phyloP scores from a whole-genome alignment of 208 protist genomes.

The Acanthamoeba lenticulata region DNA sequence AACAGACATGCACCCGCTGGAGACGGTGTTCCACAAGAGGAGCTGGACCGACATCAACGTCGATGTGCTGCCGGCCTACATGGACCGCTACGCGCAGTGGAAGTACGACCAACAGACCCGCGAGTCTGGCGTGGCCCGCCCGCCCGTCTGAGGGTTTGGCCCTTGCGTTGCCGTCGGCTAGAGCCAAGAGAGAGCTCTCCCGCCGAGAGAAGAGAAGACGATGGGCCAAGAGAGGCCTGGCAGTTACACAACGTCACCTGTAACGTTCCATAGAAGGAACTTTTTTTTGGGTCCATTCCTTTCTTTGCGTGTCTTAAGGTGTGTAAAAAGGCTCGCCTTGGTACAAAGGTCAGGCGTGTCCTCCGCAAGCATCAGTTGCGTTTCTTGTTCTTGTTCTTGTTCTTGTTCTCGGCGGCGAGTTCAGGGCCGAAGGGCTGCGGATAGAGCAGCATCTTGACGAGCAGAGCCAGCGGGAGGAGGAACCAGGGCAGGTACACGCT shows the following conservation, averaged over 20 bases:
- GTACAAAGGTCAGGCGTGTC: no score
- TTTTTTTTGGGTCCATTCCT: no score
- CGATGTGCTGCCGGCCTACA: neutral
- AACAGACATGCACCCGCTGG: neutral
- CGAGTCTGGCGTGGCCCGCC: neutral
- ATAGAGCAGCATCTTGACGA: slow-evolving; percentile 51
- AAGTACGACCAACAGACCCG: neutral
- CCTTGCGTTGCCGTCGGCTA: neutral
- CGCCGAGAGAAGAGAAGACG: no score
- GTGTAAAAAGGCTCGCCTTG: no score
- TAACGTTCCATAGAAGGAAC: no score
- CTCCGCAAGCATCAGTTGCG: neutral
- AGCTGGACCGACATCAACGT: neutral
- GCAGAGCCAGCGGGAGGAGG: slow-evolving; percentile 27
- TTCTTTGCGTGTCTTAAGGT: no score
- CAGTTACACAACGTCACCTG: no score
- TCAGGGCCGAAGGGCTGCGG: slow-evolving; percentile 7
- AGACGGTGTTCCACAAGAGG: slow-evolving; percentile 25
- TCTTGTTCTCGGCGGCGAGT: neutral
- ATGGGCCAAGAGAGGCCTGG: no score
- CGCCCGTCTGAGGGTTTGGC: neutral
- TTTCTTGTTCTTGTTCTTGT: neutral
- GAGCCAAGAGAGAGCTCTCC: no score
- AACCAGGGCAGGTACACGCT: slow-evolving; percentile 45
- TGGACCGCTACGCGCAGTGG: neutral